A percentile compares a stretch with the other conserved stretches of the same genome.
phyloP scores from a whole-genome alignment of 1,284 basidiomycete genomes.

The Malassezia equina region DNA sequence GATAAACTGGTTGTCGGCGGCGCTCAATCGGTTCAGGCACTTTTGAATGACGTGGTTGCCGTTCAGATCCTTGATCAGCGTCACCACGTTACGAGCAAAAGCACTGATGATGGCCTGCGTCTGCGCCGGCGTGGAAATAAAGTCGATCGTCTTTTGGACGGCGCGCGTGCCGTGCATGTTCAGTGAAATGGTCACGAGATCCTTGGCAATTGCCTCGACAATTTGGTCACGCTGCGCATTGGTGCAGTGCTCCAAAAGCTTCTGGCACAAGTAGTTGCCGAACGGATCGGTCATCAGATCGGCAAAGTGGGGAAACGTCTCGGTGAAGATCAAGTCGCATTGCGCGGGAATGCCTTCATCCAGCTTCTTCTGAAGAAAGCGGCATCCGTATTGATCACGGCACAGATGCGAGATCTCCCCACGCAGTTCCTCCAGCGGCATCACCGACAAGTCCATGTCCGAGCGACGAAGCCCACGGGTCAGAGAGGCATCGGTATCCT shows the following conservation, averaged over 20 bases:
- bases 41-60: slow-evolving; percentile 99
- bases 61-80: slow-evolving; percentile 98
- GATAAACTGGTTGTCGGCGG: slow-evolving; percentile 99
- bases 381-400: slow-evolving; percentile 98
- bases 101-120: slow-evolving; percentile 96
- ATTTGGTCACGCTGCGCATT: slow-evolving; percentile 96
- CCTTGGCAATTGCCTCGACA: slow-evolving; percentile 92
- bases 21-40: slow-evolving; percentile 90
- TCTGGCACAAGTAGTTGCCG: slow-evolving; percentile 98
- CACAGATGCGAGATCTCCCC: slow-evolving; percentile 83
- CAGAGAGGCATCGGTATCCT: background rate
- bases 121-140: slow-evolving; percentile 60
- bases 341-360: slow-evolving; percentile 71
- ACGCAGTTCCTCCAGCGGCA: slow-evolving; percentile 84
- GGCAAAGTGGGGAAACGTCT: slow-evolving; percentile 94
- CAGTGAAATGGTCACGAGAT: slow-evolving; percentile 92
- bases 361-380: slow-evolving; percentile 96
- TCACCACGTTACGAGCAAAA: slow-evolving; percentile 91
- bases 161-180: slow-evolving; percentile 99
- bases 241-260: slow-evolving; percentile 90
- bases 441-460: slow-evolving; percentile 57
- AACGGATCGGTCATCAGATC: slow-evolving; percentile 99
- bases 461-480: slow-evolving; percentile 8
- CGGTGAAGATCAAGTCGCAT: slow-evolving; percentile 96
- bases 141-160: slow-evolving; percentile 99